Conservation (phyloP, 306 rosid genomes). For the Erythrophleum fordii region DNA sequence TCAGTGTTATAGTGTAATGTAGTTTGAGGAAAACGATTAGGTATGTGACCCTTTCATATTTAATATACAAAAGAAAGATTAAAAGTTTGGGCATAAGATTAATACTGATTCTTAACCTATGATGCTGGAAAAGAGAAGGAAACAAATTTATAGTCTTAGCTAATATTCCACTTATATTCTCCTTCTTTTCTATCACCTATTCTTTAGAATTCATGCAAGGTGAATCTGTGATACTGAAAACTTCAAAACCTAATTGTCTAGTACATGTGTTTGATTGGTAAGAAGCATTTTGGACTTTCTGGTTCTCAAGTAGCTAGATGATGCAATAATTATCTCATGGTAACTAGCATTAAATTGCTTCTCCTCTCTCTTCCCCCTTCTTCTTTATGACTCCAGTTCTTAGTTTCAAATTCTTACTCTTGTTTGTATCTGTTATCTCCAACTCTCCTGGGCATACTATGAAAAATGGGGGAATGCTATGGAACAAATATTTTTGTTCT, state of each 20-base stretch:
- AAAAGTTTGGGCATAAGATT: neutral
- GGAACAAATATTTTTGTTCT: slow-evolving; percentile 31
- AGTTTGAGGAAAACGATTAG: neutral
- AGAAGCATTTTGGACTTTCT: neutral
- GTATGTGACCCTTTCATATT: neutral
- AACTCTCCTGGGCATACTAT: slow-evolving; percentile 7
- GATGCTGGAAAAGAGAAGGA: neutral
- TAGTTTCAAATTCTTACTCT: too few species aligned
- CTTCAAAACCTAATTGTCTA: neutral
- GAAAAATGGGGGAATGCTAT: slow-evolving; percentile 6
- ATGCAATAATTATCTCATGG: neutral
- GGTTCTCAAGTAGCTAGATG: neutral
- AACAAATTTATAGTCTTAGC: neutral
- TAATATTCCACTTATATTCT: neutral
- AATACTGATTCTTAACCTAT: neutral
- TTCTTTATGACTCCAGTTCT: neutral
- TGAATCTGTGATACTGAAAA: neutral
- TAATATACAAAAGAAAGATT: neutral
- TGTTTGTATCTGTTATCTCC: slow-evolving; percentile 4
- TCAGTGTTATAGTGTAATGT: neutral
- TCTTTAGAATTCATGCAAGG: neutral
- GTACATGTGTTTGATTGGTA: neutral
- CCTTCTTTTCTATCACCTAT: neutral
- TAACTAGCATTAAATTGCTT: neutral
- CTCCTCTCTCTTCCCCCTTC: neutral